Percentiles rank a stretch among this genome's conserved stretches.
These are phyloP conservation scores for Penicillium angulare DNA, from an alignment of 495 filamentous ascomycete species.

Conservation along the genomic window DNA sequence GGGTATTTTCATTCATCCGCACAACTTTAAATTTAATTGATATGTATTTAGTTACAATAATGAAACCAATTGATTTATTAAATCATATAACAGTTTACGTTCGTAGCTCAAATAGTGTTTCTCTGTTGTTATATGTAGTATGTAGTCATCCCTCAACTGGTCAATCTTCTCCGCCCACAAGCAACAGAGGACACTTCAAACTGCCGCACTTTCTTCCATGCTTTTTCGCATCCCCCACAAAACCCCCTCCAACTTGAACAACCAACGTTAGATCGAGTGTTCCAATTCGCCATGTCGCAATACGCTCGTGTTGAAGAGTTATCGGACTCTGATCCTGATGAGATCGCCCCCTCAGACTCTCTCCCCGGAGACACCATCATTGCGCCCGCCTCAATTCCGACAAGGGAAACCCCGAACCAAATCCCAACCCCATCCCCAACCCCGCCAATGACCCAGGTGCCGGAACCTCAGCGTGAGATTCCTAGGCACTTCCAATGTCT, in stretches of 20 bases:
- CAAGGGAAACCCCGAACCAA: conserved; percentile 13
- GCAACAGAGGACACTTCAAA: neutral
- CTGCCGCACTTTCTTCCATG: neutral
- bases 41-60: too few species aligned
- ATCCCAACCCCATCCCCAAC: conserved; percentile 33
- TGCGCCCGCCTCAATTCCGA: conserved; percentile 33
- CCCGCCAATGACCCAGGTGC: conserved; percentile 17
- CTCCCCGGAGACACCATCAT: conserved; percentile 44
- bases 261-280: neutral
- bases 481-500: conserved; percentile 82
- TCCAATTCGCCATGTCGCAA: conserved; percentile 63
- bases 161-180: neutral
- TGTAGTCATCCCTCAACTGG: conserved; percentile 4
- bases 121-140: too few species aligned
- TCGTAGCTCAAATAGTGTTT: too few species aligned
- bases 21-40: too few species aligned
- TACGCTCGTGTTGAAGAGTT: conserved; percentile 88
- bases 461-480: conserved; percentile 47
- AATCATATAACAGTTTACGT: too few species aligned
- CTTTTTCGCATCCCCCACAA: conserved; percentile 1
- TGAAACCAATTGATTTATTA: too few species aligned
- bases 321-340: conserved; percentile 70
- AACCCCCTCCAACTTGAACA: neutral
- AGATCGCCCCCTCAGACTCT: conserved; percentile 72
- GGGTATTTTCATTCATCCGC: too few species aligned